Evolutionary conservation across 352 stramenopile genomes (phyloP), one percentile per base, ranked within the genome.

Genomic region (Globisporangium emineosum): DNA sequence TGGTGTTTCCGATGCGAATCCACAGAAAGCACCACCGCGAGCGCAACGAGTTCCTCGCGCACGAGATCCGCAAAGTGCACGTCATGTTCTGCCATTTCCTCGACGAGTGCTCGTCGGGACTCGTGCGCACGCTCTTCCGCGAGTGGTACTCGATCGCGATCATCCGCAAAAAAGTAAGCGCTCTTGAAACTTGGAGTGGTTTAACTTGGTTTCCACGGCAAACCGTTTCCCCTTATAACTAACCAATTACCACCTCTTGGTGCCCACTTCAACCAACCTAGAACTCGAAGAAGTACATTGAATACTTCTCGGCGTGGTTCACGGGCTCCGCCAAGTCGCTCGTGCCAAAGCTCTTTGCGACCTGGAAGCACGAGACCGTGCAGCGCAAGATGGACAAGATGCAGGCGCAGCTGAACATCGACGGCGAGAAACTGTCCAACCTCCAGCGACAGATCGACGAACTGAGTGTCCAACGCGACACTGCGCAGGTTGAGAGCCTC

Each of bases 291-390:
- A 92, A 92, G 66, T 89, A 92, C 56, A 71, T 90, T 5, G 69
- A 75, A 25, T 88, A 89, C 55, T 90, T 86, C 42, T 92, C 83
- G 0, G 76, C 71, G 17, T 92, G 81, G 83, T 92, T 90, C 53
- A 78, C 69, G 12, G 76, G 69, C 13, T 86, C 83, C 1, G 68
- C 72, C 0, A 88, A 84, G 37, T 65, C 76, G 15, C 62, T 88
- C n/a, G 55, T 84, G 25, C 79, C 72, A 8, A 85, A 81, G 30
- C 60, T 87, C 8, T 92, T 81, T 37, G 57, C 75, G 4, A 64
- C 69, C 0, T 92, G 83, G 83, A 89, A 85, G 60, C 65, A 76
- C 13, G 57, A 76, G 3, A 57, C 55, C 15, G 51, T 71, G 42
- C 62, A 67, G 33, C 66, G 51, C 63, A 72, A 68, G 57, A 73